These are phyloP conservation scores for Leptodermis oblonga DNA, from an alignment of 257 asterid species.

Conservation along the genomic window DNA sequence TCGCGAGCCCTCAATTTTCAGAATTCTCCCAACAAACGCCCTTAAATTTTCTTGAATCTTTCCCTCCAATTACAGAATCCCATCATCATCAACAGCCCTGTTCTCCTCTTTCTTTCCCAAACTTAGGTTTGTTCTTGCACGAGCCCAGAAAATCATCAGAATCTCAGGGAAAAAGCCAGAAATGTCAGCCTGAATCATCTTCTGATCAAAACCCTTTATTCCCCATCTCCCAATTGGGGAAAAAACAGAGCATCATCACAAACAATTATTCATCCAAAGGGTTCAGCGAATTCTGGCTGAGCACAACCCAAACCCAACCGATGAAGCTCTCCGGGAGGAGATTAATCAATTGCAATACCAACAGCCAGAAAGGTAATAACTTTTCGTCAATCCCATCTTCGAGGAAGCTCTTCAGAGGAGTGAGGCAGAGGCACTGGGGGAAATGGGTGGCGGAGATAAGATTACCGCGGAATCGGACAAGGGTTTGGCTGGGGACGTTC, in stretches of 20 bases:
- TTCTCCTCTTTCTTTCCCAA: conserved; percentile 31
- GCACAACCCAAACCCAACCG: conserved; percentile 58
- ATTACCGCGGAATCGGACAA: conserved; percentile 46
- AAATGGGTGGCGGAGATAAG: conserved; percentile 67
- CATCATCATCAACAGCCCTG: conserved; percentile 15
- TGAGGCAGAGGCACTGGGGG: conserved; percentile 62
- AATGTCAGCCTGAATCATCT: conserved; percentile 11
- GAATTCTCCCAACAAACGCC: conserved; percentile 28
- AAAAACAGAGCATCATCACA: conserved; percentile 15
- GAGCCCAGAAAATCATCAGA: conserved; percentile 35
- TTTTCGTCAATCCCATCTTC: conserved; percentile 18
- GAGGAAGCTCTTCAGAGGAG: conserved; percentile 60
- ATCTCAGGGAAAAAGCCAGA: conserved; percentile 16
- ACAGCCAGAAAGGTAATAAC: conserved; percentile 16
- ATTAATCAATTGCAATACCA: neutral
- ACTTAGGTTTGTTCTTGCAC: conserved; percentile 43
- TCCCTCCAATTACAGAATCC: conserved; percentile 17
- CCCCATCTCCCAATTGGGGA: conserved; percentile 33
- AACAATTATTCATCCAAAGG: conserved; percentile 43
- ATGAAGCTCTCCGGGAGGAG: conserved; percentile 38
- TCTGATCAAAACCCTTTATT: conserved; percentile 27
- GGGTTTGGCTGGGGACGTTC: conserved; percentile 65
- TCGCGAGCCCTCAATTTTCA: conserved; percentile 22
- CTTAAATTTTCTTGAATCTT: conserved; percentile 30
- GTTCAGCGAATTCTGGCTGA: conserved; percentile 51